Evolutionary conservation across 768 basidiomycete species (phyloP), one percentile per base, ranked within the genome.

Genomic region (Kondoa subrosea): DNA sequence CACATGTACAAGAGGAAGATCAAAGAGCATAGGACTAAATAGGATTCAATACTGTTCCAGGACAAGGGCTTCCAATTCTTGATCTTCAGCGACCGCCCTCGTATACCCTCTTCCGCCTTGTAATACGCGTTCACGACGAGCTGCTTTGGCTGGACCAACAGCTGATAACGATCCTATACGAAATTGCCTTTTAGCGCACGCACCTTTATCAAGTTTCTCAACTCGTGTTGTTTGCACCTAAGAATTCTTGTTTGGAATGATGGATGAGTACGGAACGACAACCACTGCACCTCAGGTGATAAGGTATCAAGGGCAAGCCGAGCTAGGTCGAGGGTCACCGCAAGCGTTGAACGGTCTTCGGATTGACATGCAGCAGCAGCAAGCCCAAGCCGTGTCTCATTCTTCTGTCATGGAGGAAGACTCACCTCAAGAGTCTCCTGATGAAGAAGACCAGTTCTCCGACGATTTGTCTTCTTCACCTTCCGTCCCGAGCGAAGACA

Each of bases 401-500:
- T n/a, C 25, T 26, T 40, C 34, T 8, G 34, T 57, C 26, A 3
- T 32, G 3, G 30, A 64, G 29, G 64, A 65, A 25, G 64, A 65
- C 34, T 2, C 3, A 3, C 34, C 34, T 16, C 29, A 25, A n/a
- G 63, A 31, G 30, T 64, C 63, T 32, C 21, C 12, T n/a, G 67
- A 59, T 15, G 70, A 72, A 3, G 72, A 71, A 64, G 72, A 70
- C 29, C 59, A 63, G 1, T 73, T 73, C 70, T 34, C 31, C 66
- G 72, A 75, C 66, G 70, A 69, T 1, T 65, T 73, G 15, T 74
- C 73, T 4, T 73, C 72, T 8, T 68, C 67, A 1, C 73, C 73
- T 1, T 71, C 72, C 27, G 72, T 74, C 29, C 73, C 75, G n/a
- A 73, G 74, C 67, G 74, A 74, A 31, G 71, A 75, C 69, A 92